phyloP scores from a whole-genome alignment of 2,329 filamentous ascomycete species.

The Pseudogymnoascus verrucosus region DNA sequence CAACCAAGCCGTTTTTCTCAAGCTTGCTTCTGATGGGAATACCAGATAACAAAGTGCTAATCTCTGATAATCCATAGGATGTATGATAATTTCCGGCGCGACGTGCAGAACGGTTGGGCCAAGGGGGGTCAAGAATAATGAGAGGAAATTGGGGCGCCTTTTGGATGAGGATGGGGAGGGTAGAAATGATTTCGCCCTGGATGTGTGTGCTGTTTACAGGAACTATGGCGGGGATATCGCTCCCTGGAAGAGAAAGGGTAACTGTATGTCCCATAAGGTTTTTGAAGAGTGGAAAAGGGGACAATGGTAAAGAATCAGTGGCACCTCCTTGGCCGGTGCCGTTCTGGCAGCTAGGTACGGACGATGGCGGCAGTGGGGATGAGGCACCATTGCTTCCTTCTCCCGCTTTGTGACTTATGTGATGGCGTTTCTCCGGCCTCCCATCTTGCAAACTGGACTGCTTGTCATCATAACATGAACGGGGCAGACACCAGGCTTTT shows the following conservation, averaged over 20 bases:
- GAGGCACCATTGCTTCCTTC: not conserved
- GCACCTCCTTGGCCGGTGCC: not conserved
- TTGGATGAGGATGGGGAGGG: slow-evolving; percentile 34
- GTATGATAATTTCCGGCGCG: slow-evolving; percentile 48
- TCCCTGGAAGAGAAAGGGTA: not conserved
- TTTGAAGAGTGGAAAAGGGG: not conserved
- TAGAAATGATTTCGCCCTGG: slow-evolving; percentile 39
- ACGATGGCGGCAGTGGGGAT: not conserved
- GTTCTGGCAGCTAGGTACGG: not conserved
- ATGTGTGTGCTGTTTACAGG: slow-evolving; percentile 40
- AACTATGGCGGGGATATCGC: slow-evolving; percentile 23
- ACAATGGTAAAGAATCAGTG: not conserved
- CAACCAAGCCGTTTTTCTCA: slow-evolving; percentile 49
- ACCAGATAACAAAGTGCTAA: slow-evolving; percentile 41
- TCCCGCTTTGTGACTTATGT: not conserved
- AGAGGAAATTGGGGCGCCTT: slow-evolving; percentile 52
- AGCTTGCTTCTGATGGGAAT: slow-evolving; percentile 52
- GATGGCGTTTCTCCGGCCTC: not conserved
- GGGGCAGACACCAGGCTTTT: not conserved
- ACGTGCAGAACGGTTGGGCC: slow-evolving; percentile 69
- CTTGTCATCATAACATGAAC: not conserved
- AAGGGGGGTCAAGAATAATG: slow-evolving; percentile 68
- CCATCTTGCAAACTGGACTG: not conserved
- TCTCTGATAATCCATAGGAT: slow-evolving; percentile 35
- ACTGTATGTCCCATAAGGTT: not conserved